These are phyloP conservation scores for Tylopilus felleus DNA, from an alignment of 768 basidiomycete species.

Conservation along the genomic window DNA sequence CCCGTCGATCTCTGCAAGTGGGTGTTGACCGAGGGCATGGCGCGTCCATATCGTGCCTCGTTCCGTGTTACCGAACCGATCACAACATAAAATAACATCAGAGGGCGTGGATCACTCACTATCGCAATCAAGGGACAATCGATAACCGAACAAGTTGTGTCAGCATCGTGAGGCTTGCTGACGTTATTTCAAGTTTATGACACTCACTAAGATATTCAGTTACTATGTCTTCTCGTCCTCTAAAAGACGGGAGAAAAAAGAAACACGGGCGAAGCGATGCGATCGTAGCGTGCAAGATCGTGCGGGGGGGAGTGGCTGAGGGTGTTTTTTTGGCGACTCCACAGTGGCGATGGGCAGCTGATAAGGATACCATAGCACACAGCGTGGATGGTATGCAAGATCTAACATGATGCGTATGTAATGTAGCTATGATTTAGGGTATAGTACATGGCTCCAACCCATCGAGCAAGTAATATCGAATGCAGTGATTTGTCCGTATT, in stretches of 20 bases:
- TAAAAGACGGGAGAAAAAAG: background rate
- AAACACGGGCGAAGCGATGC: background rate
- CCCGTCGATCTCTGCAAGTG: background rate
- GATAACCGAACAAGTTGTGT: background rate
- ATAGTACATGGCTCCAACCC: constrained; percentile 36
- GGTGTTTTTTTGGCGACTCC: background rate
- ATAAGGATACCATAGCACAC: constrained; percentile 3
- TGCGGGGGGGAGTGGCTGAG: background rate
- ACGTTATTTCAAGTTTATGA: too few relatives aligned
- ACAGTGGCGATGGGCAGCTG: constrained; percentile 4
- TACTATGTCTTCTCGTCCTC: too few relatives aligned
- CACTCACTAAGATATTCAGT: background rate
- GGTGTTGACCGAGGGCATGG: background rate
- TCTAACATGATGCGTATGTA: constrained; percentile 21
- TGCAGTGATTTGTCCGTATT: constrained; percentile 25
- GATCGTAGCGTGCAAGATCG: background rate
- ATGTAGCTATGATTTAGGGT: constrained; percentile 26
- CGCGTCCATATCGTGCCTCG: background rate
- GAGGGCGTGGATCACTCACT: constrained; percentile 9
- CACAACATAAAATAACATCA: background rate
- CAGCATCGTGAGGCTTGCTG: background rate
- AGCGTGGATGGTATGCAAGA: constrained; percentile 20
- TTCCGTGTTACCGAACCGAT: constrained; percentile 10
- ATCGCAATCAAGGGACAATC: background rate
- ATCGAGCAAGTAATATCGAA: constrained; percentile 20